phyloP scores from a whole-genome alignment of 2,329 filamentous ascomycete genomes.

The Thelonectria rubi region DNA sequence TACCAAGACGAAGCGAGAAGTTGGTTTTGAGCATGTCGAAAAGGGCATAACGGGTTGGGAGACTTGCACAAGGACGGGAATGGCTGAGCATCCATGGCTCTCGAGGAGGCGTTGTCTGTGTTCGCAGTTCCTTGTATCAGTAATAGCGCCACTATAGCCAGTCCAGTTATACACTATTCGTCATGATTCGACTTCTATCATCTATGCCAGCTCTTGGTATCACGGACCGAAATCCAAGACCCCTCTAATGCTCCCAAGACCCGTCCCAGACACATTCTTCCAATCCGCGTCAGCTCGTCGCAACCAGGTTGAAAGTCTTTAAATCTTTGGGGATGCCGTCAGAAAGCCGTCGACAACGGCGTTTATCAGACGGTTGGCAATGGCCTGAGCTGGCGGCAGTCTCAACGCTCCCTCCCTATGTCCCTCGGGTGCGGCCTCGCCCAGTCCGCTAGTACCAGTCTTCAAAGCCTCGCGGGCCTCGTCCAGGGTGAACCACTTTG shows the following conservation, averaged over 20 bases:
- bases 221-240: not conserved
- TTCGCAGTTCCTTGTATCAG: not conserved
- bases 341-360: constrained; percentile 83
- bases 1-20: no score
- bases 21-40: no score
- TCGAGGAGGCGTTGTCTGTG: no score
- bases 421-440: constrained; percentile 68
- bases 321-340: constrained; percentile 63
- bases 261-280: not conserved
- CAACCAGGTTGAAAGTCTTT: not conserved
- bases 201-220: not conserved
- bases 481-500: constrained; percentile 85
- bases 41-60: no score
- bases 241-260: not conserved
- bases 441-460: constrained; percentile 71
- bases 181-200: not conserved
- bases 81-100: not conserved
- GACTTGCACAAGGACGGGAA: no score
- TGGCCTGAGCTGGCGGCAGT: constrained; percentile 85
- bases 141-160: not conserved
- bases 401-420: constrained; percentile 82
- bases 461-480: constrained; percentile 80
- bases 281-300: not conserved
- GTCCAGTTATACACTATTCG: not conserved
- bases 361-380: constrained; percentile 87